Evolutionary conservation across 163 green algal genomes (phyloP).

Genomic region (Chloromonas sp.): DNA sequence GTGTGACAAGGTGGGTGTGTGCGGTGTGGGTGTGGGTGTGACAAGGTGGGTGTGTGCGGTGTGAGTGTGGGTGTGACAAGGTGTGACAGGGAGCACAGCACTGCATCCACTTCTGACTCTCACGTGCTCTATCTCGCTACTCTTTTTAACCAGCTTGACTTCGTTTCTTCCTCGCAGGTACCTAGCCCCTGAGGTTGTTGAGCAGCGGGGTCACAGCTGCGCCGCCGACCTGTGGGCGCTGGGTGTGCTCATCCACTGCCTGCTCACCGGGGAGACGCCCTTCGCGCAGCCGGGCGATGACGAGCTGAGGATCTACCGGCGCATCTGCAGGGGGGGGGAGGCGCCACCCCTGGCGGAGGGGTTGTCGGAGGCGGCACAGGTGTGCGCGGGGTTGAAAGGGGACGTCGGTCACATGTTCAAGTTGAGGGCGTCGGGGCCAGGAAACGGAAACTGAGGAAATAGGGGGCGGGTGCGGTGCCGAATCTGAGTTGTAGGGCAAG

Average conservation of each 20-base stretch:
- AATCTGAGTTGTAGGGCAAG: too few relatives aligned
- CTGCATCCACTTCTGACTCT: neutral
- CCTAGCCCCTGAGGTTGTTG: slow-evolving; percentile 62
- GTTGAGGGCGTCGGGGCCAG: too few relatives aligned
- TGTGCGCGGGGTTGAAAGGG: too few relatives aligned
- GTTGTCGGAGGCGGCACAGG: too few relatives aligned
- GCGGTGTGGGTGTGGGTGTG: too few relatives aligned
- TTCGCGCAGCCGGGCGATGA: slow-evolving; percentile 50
- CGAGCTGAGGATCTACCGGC: slow-evolving; percentile 51
- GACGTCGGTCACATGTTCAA: too few relatives aligned
- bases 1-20: too few relatives aligned
- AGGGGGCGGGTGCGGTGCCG: too few relatives aligned
- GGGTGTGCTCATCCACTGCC: slow-evolving; percentile 61
- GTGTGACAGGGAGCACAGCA: too few relatives aligned
- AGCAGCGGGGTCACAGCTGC: slow-evolving; percentile 20
- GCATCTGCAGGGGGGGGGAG: slow-evolving; percentile 22
- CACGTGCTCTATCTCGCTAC: neutral
- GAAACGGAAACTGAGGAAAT: too few relatives aligned
- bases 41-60: too few relatives aligned
- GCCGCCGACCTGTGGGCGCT: slow-evolving; percentile 62
- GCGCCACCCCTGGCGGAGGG: neutral
- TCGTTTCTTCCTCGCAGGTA: slow-evolving; percentile 23
- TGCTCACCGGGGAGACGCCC: slow-evolving; percentile 51
- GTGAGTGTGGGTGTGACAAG: too few relatives aligned
- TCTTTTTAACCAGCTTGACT: neutral